phyloP scores from a whole-genome alignment of 805 yeast species.

The Schwanniomyces vanrijiae region DNA sequence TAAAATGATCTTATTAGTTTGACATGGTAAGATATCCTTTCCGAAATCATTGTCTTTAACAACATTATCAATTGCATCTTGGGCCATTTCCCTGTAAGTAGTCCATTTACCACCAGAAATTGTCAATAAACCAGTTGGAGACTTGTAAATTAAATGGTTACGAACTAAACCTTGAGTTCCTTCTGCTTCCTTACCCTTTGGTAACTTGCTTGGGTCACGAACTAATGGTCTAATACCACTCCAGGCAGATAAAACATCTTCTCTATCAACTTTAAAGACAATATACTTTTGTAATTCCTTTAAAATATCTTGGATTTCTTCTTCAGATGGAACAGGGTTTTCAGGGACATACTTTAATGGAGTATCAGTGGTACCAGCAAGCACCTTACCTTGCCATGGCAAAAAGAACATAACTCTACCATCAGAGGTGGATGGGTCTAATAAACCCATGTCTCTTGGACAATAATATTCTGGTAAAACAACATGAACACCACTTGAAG shows the following conservation, averaged over 20 bases:
- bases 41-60: conserved; percentile 46
- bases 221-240: conserved; percentile 95
- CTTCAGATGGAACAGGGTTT: conserved; percentile 82
- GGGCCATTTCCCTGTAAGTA: conserved; percentile 96
- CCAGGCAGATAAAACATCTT: conserved; percentile 94
- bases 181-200: conserved; percentile 42
- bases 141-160: conserved; percentile 75
- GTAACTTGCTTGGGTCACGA: conserved; percentile 64
- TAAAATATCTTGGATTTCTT: conserved; percentile 84
- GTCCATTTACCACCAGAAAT: conserved; percentile 99
- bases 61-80: conserved; percentile 82
- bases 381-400: conserved; percentile 97
- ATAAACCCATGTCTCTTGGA: conserved; percentile 81
- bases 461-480: conserved; percentile 90
- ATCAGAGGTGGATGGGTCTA: conserved; percentile 90
- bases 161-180: conserved; percentile 87
- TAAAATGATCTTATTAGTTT: conserved; percentile 55
- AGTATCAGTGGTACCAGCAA: conserved; percentile 96
- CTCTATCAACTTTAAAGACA: conserved; percentile 83
- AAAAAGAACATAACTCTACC: conserved; percentile 96
- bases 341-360: conserved; percentile 71
- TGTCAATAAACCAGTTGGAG: conserved; percentile 77
- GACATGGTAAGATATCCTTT: conserved; percentile 44
- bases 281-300: conserved; percentile 87
- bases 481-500: conserved; percentile 91